A percentile compares a stretch with the other conserved stretches of the same genome.
These are phyloP conservation scores for Aspergillus fijiensis DNA, from an alignment of 2,329 filamentous ascomycete genomes.

Conservation along the genomic window DNA sequence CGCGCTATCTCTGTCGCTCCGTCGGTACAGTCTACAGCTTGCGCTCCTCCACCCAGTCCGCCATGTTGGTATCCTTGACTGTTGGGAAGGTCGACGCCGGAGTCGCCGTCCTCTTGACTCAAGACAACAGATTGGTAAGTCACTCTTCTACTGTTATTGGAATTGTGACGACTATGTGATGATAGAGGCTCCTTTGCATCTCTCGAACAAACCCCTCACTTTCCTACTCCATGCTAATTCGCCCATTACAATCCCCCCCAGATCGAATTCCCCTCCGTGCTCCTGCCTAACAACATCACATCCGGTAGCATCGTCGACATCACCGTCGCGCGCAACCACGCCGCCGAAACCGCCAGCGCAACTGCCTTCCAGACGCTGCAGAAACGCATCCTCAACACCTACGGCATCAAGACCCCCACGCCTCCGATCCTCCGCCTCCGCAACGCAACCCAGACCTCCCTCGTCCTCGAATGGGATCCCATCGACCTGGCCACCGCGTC, in stretches of 20 bases:
- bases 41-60: constrained; percentile 24
- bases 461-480: constrained; percentile 97
- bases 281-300: constrained; percentile 90
- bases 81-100: constrained; percentile 99
- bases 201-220: not conserved
- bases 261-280: constrained; percentile 98
- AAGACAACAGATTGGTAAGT: constrained; percentile 91
- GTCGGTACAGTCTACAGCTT: constrained; percentile 2
- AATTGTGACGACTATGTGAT: not conserved
- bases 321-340: constrained; percentile 81
- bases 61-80: constrained; percentile 94
- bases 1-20: not conserved
- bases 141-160: constrained; percentile 8
- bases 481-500: constrained; percentile 90
- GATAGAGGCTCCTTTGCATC: not conserved
- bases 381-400: constrained; percentile 79
- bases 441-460: constrained; percentile 97
- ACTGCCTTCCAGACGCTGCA: constrained; percentile 81
- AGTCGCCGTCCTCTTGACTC: constrained; percentile 92
- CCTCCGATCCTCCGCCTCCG: constrained; percentile 82
- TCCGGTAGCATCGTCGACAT: constrained; percentile 98
- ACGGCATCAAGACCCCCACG: constrained; percentile 75
- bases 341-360: constrained; percentile 72
- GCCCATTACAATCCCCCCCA: constrained; percentile 42
- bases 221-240: not conserved